Evolutionary conservation across 345 rosid species (phyloP).

Genomic region (Arabidopsis arenosa): DNA sequence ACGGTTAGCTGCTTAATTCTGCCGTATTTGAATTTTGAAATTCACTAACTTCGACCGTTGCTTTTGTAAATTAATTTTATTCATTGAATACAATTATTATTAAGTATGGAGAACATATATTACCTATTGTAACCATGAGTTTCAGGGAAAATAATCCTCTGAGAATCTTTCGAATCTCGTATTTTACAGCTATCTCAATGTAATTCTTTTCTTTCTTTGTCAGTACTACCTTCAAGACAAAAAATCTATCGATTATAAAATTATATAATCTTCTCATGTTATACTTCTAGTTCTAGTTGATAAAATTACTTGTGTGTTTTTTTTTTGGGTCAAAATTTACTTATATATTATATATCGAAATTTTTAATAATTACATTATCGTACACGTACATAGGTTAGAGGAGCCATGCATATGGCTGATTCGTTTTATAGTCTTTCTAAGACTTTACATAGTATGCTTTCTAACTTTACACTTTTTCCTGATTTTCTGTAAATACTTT

Average conservation of each 20-base stretch:
- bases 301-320: not conserved
- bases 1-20: constrained; percentile 27
- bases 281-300: not conserved
- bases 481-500: constrained; percentile 29
- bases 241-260: not conserved
- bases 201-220: not conserved
- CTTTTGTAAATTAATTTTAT: not conserved
- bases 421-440: constrained; percentile 26
- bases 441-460: constrained; percentile 35
- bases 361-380: constrained; percentile 4
- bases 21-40: constrained; percentile 36
- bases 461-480: constrained; percentile 39
- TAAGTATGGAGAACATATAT: not conserved
- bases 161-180: not conserved
- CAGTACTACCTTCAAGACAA: not conserved
- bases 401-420: constrained; percentile 36
- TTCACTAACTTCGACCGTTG: constrained; percentile 28
- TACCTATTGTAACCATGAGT: not conserved
- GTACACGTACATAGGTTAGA: constrained; percentile 34
- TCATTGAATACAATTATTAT: not conserved
- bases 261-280: not conserved
- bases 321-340: not conserved
- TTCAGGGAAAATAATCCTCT: too few relatives aligned
- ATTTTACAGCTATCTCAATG: not conserved
- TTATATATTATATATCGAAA: constrained; percentile 12